A percentile compares a stretch with the other conserved stretches of the same genome.
These are phyloP conservation scores for Reutealis trisperma DNA, from an alignment of 345 rosid genomes.

Conservation along the genomic window DNA sequence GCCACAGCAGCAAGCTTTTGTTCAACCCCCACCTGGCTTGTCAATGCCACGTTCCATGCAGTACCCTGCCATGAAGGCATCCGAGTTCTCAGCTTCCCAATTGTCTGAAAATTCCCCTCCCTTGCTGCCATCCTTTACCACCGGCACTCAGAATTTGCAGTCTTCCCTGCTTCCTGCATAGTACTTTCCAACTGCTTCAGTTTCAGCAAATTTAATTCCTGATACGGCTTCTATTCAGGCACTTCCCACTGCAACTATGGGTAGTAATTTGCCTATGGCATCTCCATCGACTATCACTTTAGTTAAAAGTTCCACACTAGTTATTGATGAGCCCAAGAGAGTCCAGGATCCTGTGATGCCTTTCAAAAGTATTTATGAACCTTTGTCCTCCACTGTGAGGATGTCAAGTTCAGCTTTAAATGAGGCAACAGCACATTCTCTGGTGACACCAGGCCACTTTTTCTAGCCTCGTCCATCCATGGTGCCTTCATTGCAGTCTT, in stretches of 20 bases:
- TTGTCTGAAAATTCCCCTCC: constrained; percentile 29
- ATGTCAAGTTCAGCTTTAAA: constrained; percentile 22
- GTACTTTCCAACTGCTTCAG: constrained; percentile 26
- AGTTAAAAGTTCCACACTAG: constrained; percentile 21
- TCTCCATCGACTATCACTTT: constrained; percentile 20
- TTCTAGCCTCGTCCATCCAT: constrained; percentile 31
- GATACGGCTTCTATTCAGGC: constrained; percentile 22
- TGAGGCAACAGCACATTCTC: constrained; percentile 32
- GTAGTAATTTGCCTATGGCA: constrained; percentile 25
- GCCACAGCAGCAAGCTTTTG: constrained; percentile 41
- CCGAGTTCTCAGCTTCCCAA: constrained; percentile 27
- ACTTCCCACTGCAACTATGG: constrained; percentile 27
- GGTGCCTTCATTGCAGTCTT: constrained; percentile 24
- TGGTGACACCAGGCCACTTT: constrained; percentile 45
- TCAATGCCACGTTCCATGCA: constrained; percentile 38
- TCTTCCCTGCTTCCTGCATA: constrained; percentile 22
- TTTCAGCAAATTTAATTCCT: constrained; percentile 28
- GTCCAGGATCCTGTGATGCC: constrained; percentile 27
- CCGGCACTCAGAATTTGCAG: constrained; percentile 18
- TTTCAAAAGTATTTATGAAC: constrained; percentile 26
- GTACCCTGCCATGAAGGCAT: constrained; percentile 19
- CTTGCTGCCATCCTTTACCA: constrained; percentile 30
- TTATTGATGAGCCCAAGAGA: constrained; percentile 23
- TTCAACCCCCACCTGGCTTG: constrained; percentile 36
- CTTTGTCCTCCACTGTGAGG: constrained; percentile 18